Evolutionary conservation across 345 rosid genomes (phyloP).

Genomic region (Hibiscus syriacus): DNA sequence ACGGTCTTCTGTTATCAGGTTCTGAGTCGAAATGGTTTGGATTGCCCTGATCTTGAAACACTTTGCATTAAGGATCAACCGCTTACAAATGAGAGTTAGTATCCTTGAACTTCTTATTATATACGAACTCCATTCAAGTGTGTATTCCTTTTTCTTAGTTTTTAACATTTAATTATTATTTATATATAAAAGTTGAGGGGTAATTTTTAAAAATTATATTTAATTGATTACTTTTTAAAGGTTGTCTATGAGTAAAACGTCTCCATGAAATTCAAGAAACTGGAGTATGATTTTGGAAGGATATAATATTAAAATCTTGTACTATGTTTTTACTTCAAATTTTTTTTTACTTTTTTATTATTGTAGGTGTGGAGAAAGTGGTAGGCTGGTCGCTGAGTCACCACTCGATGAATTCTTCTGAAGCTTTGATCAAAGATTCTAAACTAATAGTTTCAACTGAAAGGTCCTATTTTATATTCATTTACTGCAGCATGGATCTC

Average conservation of each 20-base stretch:
- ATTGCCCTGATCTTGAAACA: constrained; percentile 73
- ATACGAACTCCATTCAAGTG: no score
- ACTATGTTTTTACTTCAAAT: neutral
- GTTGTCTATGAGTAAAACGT: neutral
- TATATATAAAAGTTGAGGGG: neutral
- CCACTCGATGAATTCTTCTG: constrained; percentile 70
- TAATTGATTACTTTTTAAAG: neutral
- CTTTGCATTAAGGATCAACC: constrained; percentile 77
- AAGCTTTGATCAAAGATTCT: constrained; percentile 48
- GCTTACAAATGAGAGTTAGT: no score
- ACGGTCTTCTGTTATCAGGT: constrained; percentile 39
- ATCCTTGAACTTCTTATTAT: no score
- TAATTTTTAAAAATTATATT: no score
- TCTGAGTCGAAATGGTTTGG: constrained; percentile 56
- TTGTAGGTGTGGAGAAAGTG: constrained; percentile 80
- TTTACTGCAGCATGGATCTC: constrained; percentile 3
- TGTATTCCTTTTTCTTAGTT: no score
- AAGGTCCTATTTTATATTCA: constrained; percentile 35
- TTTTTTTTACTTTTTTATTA: neutral
- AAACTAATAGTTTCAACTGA: constrained; percentile 65
- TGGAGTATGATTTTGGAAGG: neutral
- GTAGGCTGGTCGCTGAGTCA: constrained; percentile 90
- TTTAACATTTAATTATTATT: no score
- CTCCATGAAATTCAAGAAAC: neutral
- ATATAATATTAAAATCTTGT: neutral